These are phyloP conservation scores for Aspergillus texensis DNA, from an alignment of 2,329 filamentous ascomycete genomes.

Conservation along the genomic window DNA sequence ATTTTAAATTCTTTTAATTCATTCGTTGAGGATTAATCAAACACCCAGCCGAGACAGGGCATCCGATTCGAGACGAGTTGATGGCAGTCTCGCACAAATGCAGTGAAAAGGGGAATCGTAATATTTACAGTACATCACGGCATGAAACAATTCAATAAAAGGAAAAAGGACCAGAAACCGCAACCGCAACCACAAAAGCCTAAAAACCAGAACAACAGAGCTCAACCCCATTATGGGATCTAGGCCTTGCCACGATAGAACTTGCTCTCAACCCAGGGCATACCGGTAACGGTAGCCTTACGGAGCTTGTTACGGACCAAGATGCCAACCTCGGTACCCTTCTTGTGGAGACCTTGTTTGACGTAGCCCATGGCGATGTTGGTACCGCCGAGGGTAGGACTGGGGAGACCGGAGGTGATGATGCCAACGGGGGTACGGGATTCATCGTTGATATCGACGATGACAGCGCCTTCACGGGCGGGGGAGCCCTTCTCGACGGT, in stretches of 20 bases:
- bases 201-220: not conserved
- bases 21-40: not conserved
- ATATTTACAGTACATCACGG: slow-evolving; percentile 10
- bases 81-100: not conserved
- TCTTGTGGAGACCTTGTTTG: slow-evolving; percentile 78
- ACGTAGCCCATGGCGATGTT: slow-evolving; percentile 98
- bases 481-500: slow-evolving; percentile 78
- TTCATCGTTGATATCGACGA: slow-evolving; percentile 62
- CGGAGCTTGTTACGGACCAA: slow-evolving; percentile 75
- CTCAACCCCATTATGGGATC: not conserved
- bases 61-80: slow-evolving; percentile 2
- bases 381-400: slow-evolving; percentile 74
- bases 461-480: slow-evolving; percentile 83
- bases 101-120: slow-evolving; percentile 9
- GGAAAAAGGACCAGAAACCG: not conserved
- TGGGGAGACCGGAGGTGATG: slow-evolving; percentile 88
- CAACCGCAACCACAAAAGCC: not conserved
- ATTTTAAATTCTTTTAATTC: not conserved
- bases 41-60: not conserved
- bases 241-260: slow-evolving; percentile 57
- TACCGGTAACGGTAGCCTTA: slow-evolving; percentile 76
- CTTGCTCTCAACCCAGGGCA: slow-evolving; percentile 83
- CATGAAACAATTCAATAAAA: not conserved
- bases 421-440: slow-evolving; percentile 69
- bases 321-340: slow-evolving; percentile 78